Evolutionary conservation across 108 stramenopile genomes (phyloP).

Genomic region (Pseudonitzschia multistriata): DNA sequence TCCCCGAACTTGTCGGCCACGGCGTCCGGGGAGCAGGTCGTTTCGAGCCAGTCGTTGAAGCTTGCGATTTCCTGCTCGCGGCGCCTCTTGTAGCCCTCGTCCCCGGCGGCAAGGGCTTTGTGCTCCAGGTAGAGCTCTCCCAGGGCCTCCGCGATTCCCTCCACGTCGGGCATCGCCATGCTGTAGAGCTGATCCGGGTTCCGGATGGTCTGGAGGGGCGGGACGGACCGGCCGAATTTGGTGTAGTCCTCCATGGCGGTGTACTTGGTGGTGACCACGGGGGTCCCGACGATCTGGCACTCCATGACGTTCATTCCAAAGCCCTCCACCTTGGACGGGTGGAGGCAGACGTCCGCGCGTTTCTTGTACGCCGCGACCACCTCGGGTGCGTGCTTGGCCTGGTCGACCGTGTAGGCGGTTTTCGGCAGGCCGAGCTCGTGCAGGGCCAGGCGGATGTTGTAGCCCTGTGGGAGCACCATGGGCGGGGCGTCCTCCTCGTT

Average conservation of each 20-base stretch:
- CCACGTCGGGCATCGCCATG: constrained; percentile 25
- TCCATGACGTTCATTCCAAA: constrained; percentile 36
- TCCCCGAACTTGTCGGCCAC: neutral
- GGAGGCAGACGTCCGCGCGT: constrained; percentile 26
- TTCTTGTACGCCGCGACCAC: constrained; percentile 23
- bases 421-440: constrained; percentile 12
- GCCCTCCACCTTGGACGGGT: constrained; percentile 32
- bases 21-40: neutral
- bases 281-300: constrained; percentile 28
- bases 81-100: neutral
- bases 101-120: neutral
- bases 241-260: constrained; percentile 32
- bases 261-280: constrained; percentile 26
- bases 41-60: constrained; percentile 4
- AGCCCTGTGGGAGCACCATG: constrained; percentile 13
- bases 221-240: constrained; percentile 14
- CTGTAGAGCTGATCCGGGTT: neutral
- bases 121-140: constrained; percentile 19
- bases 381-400: constrained; percentile 9
- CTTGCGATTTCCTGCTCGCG: neutral
- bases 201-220: constrained; percentile 12
- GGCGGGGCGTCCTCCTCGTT: constrained; percentile 5
- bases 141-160: constrained; percentile 22
- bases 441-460: neutral
- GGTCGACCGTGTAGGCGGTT: constrained; percentile 20